Evolutionary conservation across 2,329 filamentous ascomycete genomes (phyloP), one percentile per base, ranked within the genome.

Genomic region (Fusarium cicatricum): DNA sequence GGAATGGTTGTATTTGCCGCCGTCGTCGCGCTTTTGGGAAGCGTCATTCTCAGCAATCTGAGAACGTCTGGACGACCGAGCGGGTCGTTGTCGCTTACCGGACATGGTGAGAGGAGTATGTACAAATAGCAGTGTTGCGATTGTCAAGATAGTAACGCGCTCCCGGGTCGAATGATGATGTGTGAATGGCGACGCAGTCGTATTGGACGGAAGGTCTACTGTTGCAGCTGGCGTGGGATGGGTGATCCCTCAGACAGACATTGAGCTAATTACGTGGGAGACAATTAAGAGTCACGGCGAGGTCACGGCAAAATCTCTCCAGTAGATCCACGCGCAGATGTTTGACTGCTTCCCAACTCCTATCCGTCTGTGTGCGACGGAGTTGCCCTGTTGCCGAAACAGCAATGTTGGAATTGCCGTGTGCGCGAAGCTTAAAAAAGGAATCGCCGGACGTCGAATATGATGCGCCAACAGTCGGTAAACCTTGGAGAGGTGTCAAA

Each of bases 251-350:
- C 70, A 70, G 57, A 63, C 57, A 60, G 60, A 58, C 68, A 71
- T 68, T 65, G 65, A 57, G 59, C 58, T 68, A 65, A 67, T 73
- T 73, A 73, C 71, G 69, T 69, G 63, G 66, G 65, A 65, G 64
- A 70, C 62, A 68, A 67, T 67, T 69, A 71, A 65, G 63, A 66
- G 52, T 72, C 71, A 74, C 70, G 65, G 72, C 72, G 72, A 73
- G 67, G 57, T 67, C 67, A 70, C 69, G 57, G 55, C 62, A 60
- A 60, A 55, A 44, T 65, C 56, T 59, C 52, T 64, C 63, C 62
- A 55, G 53, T 47, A 65, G 58, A 59, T 69, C 43, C 64, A 52
- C 51, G 62, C 65, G 53, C 52, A 67, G 47, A 48, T 62, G 50
- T 39, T 65, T 52, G 44, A 52, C 45, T 62, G 50, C 51, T 40